Evolutionary conservation across 306 rosid species (phyloP).

Genomic region (Cicer judaicum): DNA sequence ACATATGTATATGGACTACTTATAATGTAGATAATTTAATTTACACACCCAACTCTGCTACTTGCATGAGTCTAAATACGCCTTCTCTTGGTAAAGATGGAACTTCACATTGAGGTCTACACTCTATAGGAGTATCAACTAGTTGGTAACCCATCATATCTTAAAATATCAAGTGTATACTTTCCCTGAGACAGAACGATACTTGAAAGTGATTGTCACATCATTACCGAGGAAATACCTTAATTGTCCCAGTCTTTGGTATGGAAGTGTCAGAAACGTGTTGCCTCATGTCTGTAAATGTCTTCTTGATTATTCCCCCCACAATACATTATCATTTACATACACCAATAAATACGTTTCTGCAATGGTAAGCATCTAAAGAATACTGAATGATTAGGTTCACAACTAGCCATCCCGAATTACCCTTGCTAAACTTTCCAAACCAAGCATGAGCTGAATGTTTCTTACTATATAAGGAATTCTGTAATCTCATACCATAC

Average conservation of each 20-base stretch:
- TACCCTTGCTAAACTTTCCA: background rate
- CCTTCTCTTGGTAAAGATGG: background rate
- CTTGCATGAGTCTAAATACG: background rate
- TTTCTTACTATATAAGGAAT: background rate
- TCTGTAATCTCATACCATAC: background rate
- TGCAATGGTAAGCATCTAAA: background rate
- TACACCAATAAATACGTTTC: background rate
- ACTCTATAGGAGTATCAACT: background rate
- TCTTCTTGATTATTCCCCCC: background rate
- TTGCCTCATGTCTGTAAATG: background rate
- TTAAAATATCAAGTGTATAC: background rate
- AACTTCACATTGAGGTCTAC: background rate
- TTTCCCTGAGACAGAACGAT: background rate
- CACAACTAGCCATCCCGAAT: background rate
- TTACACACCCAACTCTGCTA: background rate
- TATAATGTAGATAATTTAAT: background rate
- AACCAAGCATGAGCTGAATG: background rate
- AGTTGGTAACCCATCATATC: background rate
- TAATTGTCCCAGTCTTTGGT: background rate
- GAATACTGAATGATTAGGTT: background rate
- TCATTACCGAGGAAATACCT: background rate
- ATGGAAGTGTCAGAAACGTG: background rate
- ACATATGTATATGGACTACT: too few species aligned
- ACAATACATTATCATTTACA: background rate
- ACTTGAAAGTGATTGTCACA: background rate